Percentiles rank a stretch among this genome's conserved stretches.
phyloP scores from a whole-genome alignment of 2,329 filamentous ascomycete species.

The Lachnellula suecica region DNA sequence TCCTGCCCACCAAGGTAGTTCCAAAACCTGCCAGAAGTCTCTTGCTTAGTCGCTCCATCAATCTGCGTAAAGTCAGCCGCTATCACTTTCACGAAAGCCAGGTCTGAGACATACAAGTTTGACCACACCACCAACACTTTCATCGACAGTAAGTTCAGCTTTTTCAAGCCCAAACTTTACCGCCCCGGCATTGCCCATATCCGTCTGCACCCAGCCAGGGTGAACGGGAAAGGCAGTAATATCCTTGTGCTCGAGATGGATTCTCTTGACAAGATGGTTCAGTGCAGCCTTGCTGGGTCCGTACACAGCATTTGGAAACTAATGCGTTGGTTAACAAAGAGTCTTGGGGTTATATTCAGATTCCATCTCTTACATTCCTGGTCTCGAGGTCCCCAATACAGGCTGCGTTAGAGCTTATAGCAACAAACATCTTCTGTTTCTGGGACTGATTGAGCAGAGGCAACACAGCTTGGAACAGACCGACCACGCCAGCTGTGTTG shows the following conservation, averaged over 20 bases:
- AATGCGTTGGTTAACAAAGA: background rate
- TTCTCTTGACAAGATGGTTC: conserved; percentile 33
- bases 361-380: too few species aligned
- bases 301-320: conserved; percentile 33
- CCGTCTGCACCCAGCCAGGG: conserved; percentile 27
- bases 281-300: conserved; percentile 39
- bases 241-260: conserved; percentile 35
- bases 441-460: conserved; percentile 36
- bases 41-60: too few species aligned
- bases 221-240: conserved; percentile 30
- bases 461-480: conserved; percentile 43
- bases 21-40: too few species aligned
- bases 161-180: too few species aligned
- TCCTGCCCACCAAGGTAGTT: too few species aligned
- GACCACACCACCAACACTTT: too few species aligned
- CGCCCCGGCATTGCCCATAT: conserved; percentile 26
- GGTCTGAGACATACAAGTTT: too few species aligned
- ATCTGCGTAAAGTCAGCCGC: too few species aligned
- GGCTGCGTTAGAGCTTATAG: conserved; percentile 33
- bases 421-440: conserved; percentile 34
- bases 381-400: conserved; percentile 9
- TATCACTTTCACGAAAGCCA: too few species aligned
- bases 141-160: too few species aligned
- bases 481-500: conserved; percentile 42
- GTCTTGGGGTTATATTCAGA: background rate